A percentile compares a stretch with the other conserved stretches of the same genome.
These are phyloP conservation scores for Rhodomyrtus tomentosa DNA, from an alignment of 345 rosid genomes.

Conservation along the genomic window DNA sequence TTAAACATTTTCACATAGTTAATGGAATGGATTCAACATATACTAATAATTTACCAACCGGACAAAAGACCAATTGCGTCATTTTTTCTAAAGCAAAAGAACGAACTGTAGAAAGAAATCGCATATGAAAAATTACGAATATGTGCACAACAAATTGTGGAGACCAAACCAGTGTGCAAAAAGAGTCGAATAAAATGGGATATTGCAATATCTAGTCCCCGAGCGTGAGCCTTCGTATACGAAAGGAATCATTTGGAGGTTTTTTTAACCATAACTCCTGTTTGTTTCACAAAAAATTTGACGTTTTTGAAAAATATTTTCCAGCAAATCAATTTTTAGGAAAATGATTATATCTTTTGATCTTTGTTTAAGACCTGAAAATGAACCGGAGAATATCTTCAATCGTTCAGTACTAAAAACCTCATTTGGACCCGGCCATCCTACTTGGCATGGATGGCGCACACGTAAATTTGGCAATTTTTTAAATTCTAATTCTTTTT, in stretches of 20 bases:
- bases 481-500: no score
- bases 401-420: no score
- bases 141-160: background rate
- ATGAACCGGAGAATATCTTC: no score
- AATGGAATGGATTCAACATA: background rate
- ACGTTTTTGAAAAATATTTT: no score
- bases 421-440: no score
- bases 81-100: background rate
- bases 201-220: background rate
- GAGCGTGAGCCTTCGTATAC: background rate
- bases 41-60: background rate
- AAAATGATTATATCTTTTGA: no score
- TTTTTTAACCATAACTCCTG: no score
- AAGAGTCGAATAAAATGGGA: background rate
- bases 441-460: no score
- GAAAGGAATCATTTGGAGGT: background rate
- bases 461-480: no score
- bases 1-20: background rate
- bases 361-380: no score
- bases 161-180: background rate
- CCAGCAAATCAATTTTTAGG: no score
- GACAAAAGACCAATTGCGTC: background rate
- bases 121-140: background rate
- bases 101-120: background rate
- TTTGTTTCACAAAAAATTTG: background rate